Percentiles rank a stretch among this genome's conserved stretches.
phyloP scores from a whole-genome alignment of 2,329 filamentous ascomycete species.

The Stagonosporopsis cucurbitacearum region DNA sequence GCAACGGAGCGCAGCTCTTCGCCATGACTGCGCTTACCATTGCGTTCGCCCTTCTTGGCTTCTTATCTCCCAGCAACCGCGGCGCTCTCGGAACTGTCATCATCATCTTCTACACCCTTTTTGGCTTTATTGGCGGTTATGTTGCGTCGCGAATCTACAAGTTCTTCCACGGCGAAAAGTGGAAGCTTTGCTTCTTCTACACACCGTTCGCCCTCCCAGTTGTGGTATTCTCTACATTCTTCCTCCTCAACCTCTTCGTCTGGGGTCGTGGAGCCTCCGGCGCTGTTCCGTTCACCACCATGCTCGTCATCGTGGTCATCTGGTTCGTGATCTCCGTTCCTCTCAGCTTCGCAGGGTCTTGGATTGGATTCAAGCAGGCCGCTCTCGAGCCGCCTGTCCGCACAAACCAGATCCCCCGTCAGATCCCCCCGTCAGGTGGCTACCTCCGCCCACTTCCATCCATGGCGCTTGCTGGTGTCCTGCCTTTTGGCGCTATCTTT shows the following conservation, averaged over 20 bases:
- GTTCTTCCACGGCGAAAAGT: slow-evolving; percentile 86
- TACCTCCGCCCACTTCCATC: slow-evolving; percentile 88
- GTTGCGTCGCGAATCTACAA: slow-evolving; percentile 92
- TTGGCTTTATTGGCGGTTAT: slow-evolving; percentile 93
- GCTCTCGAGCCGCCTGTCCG: slow-evolving; percentile 81
- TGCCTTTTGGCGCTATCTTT: slow-evolving; percentile 96
- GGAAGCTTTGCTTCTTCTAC: slow-evolving; percentile 91
- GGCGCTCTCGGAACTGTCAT: slow-evolving; percentile 93
- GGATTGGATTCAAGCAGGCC: slow-evolving; percentile 81
- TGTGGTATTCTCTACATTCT: slow-evolving; percentile 86
- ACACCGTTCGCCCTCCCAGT: slow-evolving; percentile 87
- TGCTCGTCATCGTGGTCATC: slow-evolving; percentile 90
- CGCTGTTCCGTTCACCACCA: slow-evolving; percentile 94
- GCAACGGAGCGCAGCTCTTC: slow-evolving; percentile 94
- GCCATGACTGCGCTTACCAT: slow-evolving; percentile 98
- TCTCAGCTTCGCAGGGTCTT: slow-evolving; percentile 86
- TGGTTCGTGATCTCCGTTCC: slow-evolving; percentile 98
- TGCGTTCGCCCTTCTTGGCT: slow-evolving; percentile 87
- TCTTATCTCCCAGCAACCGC: slow-evolving; percentile 93
- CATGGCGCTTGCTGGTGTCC: slow-evolving; percentile 87
- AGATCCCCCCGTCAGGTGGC: slow-evolving; percentile 83
- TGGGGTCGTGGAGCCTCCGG: slow-evolving; percentile 93
- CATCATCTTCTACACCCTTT: slow-evolving; percentile 89
- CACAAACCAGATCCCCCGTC: slow-evolving; percentile 96
- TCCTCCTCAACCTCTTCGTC: slow-evolving; percentile 93